phyloP scores from a whole-genome alignment of 1,284 basidiomycete species.

The Rhodotorula sp. region DNA sequence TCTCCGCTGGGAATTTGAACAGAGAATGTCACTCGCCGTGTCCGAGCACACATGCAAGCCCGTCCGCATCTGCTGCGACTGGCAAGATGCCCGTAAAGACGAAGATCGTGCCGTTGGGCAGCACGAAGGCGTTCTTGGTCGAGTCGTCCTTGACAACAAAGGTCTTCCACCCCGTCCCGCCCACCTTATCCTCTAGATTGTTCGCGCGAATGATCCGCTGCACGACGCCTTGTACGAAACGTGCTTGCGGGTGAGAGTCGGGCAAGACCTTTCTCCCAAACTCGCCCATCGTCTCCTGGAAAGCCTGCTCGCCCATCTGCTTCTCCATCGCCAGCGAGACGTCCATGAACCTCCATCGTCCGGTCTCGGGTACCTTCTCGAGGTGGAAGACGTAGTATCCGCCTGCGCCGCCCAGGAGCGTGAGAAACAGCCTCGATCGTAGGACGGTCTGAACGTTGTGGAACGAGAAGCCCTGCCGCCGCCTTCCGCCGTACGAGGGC shows the following conservation, averaged over 20 bases:
- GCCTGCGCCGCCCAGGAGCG: constrained; percentile 51
- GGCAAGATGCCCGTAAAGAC: constrained; percentile 87
- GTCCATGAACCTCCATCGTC: constrained; percentile 80
- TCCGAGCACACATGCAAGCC: constrained; percentile 79
- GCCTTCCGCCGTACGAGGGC: background rate
- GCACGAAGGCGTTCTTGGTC: constrained; percentile 41
- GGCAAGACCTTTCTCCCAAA: constrained; percentile 65
- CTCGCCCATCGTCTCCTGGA: constrained; percentile 59
- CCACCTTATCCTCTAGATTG: constrained; percentile 50
- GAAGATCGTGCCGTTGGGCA: constrained; percentile 66
- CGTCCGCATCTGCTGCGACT: constrained; percentile 67
- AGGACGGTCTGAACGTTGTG: constrained; percentile 5
- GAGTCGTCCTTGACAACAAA: constrained; percentile 48
- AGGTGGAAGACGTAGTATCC: constrained; percentile 56
- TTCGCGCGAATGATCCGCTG: constrained; percentile 70
- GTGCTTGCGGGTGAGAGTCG: constrained; percentile 63
- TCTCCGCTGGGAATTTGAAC: background rate
- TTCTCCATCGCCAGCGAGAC: constrained; percentile 63
- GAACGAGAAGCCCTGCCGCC: constrained; percentile 4
- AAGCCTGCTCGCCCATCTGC: constrained; percentile 52
- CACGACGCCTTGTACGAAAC: constrained; percentile 68
- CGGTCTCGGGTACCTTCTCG: constrained; percentile 59
- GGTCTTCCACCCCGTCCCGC: constrained; percentile 45
- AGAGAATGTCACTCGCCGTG: constrained; percentile 63
- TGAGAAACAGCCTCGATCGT: constrained; percentile 34